A percentile compares a stretch with the other conserved stretches of the same genome.
Conservation (phyloP, 1,139 yeast genomes). For the Hyphopichia pseudoburtonii region DNA sequence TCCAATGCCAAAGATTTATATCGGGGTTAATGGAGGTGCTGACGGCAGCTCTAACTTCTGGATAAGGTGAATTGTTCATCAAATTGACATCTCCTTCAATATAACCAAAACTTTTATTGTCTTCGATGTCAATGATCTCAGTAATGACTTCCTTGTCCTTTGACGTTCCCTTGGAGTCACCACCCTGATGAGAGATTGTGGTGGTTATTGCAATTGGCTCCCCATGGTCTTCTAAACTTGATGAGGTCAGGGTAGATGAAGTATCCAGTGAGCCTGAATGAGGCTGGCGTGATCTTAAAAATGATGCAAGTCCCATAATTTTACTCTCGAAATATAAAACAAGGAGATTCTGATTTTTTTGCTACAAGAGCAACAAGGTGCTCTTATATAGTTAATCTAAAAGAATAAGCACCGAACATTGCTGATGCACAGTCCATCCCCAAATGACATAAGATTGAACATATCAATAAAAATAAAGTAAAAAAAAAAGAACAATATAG, state of each 20-base stretch:
- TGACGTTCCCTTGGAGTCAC: neutral
- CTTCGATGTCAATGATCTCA: constrained; percentile 6
- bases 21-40: constrained; percentile 13
- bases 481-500: no score
- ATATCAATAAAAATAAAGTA: no score
- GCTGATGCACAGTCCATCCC: no score
- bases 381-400: no score
- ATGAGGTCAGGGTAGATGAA: neutral
- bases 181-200: neutral
- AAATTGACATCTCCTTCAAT: constrained; percentile 28
- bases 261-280: neutral
- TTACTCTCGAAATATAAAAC: no score
- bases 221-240: neutral
- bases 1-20: constrained; percentile 17
- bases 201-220: neutral
- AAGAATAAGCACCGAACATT: no score
- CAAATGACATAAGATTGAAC: no score
- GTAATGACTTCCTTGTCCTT: neutral
- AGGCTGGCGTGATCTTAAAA: neutral
- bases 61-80: constrained; percentile 20
- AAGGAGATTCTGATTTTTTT: no score
- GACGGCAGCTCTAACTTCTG: constrained; percentile 22
- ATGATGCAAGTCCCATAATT: neutral
- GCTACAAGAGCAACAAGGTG: neutral
- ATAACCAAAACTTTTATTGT: constrained; percentile 5